phyloP scores from a whole-genome alignment of 2,329 filamentous ascomycete genomes.

The Coniochaeta ligniaria region DNA sequence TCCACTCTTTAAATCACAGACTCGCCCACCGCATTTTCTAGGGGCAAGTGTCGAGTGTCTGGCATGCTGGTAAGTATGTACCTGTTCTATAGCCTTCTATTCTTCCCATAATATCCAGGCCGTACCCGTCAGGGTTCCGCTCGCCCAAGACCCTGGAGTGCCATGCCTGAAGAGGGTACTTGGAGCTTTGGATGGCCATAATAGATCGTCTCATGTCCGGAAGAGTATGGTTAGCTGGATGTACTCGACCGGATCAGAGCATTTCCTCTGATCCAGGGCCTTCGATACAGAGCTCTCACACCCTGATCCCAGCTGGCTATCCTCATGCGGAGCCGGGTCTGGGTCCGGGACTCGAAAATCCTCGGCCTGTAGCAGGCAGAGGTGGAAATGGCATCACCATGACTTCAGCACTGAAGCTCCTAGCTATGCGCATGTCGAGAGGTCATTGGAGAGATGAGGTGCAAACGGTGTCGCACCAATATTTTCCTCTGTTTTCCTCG shows the following conservation, averaged over 20 bases:
- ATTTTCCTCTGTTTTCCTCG: background rate
- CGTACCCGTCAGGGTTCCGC: conserved; percentile 6
- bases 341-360: background rate
- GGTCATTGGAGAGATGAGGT: background rate
- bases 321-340: background rate
- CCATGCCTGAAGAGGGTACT: conserved; percentile 4
- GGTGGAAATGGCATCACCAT: background rate
- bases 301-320: background rate
- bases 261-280: background rate
- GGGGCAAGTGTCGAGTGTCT: conserved; percentile 5
- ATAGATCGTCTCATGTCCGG: conserved; percentile 10
- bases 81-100: conserved; percentile 10
- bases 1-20: background rate
- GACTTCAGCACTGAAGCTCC: background rate
- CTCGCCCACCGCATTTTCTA: background rate
- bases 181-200: conserved; percentile 4
- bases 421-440: background rate
- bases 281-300: background rate
- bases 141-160: background rate
- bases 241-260: conserved; percentile 4
- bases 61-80: conserved; percentile 5
- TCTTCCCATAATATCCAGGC: conserved; percentile 11
- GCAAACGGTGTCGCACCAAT: background rate
- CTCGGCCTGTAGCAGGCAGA: background rate
- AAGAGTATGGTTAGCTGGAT: conserved; percentile 11